These are phyloP conservation scores for Rhynchosporium graminicola DNA, from an alignment of 2,329 filamentous ascomycete genomes.

Conservation along the genomic window DNA sequence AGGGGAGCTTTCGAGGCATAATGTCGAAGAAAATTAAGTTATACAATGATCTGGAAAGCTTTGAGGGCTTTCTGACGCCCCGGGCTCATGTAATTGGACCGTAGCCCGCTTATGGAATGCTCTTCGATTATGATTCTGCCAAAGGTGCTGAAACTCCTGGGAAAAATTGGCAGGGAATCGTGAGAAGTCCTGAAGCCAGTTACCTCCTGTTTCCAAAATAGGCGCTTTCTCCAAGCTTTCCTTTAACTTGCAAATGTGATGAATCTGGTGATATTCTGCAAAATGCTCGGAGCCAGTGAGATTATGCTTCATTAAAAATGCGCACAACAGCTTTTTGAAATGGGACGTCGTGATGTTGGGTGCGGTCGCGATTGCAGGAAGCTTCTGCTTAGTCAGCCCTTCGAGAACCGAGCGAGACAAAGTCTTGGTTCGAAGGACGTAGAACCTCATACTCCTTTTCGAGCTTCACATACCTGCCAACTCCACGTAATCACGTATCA, in stretches of 20 bases:
- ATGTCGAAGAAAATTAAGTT: not conserved
- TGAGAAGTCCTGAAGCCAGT: not conserved
- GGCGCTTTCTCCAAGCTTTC: too few species aligned
- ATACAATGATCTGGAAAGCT: not conserved
- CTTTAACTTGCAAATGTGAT: too few species aligned
- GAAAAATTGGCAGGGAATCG: not conserved
- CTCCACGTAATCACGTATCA: not conserved
- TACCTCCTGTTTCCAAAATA: not conserved
- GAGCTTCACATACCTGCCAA: not conserved
- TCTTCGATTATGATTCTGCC: not conserved
- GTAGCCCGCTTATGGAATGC: not conserved
- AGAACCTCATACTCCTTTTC: not conserved
- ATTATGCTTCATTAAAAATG: too few species aligned
- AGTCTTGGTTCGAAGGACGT: conserved; percentile 4
- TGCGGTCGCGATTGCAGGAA: not conserved
- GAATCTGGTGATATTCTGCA: too few species aligned
- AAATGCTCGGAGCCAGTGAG: too few species aligned
- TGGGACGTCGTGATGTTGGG: too few species aligned
- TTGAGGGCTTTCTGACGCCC: not conserved
- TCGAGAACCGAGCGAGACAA: not conserved
- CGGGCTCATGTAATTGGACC: not conserved
- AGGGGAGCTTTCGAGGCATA: conserved; percentile 38
- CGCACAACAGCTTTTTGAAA: too few species aligned
- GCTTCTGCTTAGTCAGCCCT: conserved; percentile 1
- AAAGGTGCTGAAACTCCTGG: not conserved